Percentiles rank a stretch among this genome's conserved stretches.
These are phyloP conservation scores for Stentor roeselii DNA, from an alignment of 73 alveolate genomes.

Conservation along the genomic window DNA sequence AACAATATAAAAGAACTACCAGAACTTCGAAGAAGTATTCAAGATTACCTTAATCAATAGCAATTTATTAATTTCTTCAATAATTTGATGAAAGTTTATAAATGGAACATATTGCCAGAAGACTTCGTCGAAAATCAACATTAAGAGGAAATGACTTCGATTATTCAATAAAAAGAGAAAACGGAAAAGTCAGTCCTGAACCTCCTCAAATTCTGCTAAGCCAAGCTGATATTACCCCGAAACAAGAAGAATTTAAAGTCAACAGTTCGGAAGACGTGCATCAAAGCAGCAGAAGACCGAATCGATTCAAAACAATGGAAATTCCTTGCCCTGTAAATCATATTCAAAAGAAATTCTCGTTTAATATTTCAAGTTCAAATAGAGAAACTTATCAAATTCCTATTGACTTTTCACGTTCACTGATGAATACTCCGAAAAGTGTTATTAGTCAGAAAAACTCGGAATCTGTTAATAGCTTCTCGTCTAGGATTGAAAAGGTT, in stretches of 20 bases:
- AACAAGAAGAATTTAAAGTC: neutral
- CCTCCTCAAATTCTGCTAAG: neutral
- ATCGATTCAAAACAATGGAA: neutral
- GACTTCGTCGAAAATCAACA: neutral
- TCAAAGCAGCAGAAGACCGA: neutral
- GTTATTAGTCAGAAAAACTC: too few relatives aligned
- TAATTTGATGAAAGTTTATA: too few relatives aligned
- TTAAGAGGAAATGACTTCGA: neutral
- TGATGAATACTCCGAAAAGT: neutral
- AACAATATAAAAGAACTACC: too few relatives aligned
- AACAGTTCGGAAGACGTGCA: neutral
- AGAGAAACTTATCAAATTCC: neutral
- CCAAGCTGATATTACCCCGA: neutral
- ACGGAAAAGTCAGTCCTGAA: neutral
- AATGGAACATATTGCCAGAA: neutral
- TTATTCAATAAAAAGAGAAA: neutral
- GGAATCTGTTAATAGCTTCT: neutral
- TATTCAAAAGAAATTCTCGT: neutral
- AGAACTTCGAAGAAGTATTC: too few relatives aligned
- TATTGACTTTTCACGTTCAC: neutral
- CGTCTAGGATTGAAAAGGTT: neutral
- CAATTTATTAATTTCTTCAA: too few relatives aligned
- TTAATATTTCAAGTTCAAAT: too few relatives aligned
- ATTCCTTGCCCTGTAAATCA: neutral
- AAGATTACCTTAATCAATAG: too few relatives aligned